Percentiles rank a stretch among this genome's conserved stretches.
Conservation (phyloP, 495 filamentous ascomycete species). For the Neurospora sp. region DNA sequence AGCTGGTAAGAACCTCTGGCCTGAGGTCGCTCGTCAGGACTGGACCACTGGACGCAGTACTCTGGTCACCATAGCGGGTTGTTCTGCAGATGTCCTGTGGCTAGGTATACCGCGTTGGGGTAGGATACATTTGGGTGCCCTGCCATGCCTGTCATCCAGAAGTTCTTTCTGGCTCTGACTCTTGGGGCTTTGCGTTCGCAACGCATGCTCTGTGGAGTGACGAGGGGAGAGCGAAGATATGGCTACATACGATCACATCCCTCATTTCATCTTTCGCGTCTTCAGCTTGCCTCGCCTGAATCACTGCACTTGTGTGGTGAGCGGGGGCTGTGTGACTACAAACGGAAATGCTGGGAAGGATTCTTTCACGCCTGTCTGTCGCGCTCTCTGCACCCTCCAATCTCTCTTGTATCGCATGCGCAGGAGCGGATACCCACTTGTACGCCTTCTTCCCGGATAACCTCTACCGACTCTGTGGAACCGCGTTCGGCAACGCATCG, state of each 20-base stretch:
- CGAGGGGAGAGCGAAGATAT: constrained; percentile 28
- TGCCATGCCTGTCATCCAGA: constrained; percentile 19
- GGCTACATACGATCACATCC: constrained; percentile 34
- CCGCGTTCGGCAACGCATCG: constrained; percentile 34
- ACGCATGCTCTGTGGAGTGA: constrained; percentile 14
- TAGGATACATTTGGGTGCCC: constrained; percentile 9
- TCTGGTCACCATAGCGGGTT: constrained; percentile 42
- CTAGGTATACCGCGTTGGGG: constrained; percentile 21
- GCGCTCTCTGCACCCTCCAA: constrained; percentile 24
- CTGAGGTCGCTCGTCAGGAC: constrained; percentile 53
- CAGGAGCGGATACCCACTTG: background rate
- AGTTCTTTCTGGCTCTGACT: background rate
- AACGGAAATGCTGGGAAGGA: constrained; percentile 28
- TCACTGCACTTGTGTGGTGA: constrained; percentile 23
- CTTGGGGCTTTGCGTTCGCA: background rate
- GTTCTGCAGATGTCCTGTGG: constrained; percentile 31
- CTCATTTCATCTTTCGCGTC: constrained; percentile 8
- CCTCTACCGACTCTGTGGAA: constrained; percentile 20
- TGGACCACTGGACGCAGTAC: constrained; percentile 47
- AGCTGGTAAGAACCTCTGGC: constrained; percentile 50
- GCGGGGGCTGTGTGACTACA: constrained; percentile 28
- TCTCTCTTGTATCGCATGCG: constrained; percentile 4
- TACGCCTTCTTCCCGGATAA: background rate
- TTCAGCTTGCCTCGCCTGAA: constrained; percentile 33
- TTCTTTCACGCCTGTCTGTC: constrained; percentile 21